Evolutionary conservation across 306 rosid species (phyloP).

Genomic region (Canavalia ensiformis): DNA sequence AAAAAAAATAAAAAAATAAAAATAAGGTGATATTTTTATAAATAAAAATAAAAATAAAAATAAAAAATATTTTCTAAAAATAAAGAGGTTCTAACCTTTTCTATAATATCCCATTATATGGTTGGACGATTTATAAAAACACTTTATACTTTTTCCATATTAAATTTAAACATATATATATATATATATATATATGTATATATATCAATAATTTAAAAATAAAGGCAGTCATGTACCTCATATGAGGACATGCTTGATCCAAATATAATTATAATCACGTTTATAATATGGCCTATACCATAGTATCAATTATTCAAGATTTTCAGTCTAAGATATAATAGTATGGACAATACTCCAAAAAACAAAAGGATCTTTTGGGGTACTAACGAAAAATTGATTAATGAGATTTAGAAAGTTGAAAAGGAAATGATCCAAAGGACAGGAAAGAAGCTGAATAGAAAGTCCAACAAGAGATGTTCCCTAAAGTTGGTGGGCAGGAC

Average conservation of each 20-base stretch:
- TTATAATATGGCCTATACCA: background rate
- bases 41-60: no score
- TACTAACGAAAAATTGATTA: background rate
- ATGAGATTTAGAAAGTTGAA: background rate
- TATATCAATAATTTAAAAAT: background rate
- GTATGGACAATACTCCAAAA: no score
- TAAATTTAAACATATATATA: background rate
- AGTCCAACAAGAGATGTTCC: constrained; percentile 14
- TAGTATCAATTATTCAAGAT: background rate
- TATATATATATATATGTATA: no score
- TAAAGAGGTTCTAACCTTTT: background rate
- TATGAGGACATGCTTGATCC: background rate
- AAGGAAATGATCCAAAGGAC: background rate
- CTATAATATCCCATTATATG: background rate
- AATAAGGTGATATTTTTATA: no score
- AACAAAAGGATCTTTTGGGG: no score
- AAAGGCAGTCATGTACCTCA: background rate
- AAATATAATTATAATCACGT: background rate
- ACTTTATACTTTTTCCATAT: background rate
- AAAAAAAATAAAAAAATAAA: no score
- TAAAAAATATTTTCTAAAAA: no score
- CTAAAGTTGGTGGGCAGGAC: background rate
- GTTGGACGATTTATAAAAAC: background rate
- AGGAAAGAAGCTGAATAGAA: background rate
- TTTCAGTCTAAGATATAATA: background rate